These are phyloP conservation scores for Dichotomopilus funicola DNA, from an alignment of 2,329 filamentous ascomycete genomes.

Conservation along the genomic window DNA sequence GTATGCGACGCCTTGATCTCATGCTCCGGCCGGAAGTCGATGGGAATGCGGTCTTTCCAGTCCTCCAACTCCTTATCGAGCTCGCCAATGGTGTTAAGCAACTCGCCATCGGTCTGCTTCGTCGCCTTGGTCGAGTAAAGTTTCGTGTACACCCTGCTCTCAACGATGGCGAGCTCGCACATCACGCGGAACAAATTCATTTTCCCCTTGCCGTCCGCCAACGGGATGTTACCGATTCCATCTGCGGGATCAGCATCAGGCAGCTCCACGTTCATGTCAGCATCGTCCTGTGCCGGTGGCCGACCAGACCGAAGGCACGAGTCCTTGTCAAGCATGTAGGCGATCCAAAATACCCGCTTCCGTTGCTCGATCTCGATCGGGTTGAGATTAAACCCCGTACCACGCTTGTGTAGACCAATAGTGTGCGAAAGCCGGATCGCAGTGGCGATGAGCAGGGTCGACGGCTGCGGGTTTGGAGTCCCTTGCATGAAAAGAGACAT, in stretches of 20 bases:
- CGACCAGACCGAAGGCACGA: slow-evolving; percentile 53
- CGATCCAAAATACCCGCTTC: slow-evolving; percentile 60
- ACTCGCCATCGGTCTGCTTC: slow-evolving; percentile 84
- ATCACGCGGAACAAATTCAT: slow-evolving; percentile 92
- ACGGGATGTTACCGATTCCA: slow-evolving; percentile 88
- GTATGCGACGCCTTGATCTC: slow-evolving; percentile 92
- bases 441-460: slow-evolving; percentile 83
- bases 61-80: slow-evolving; percentile 83
- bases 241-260: slow-evolving; percentile 86
- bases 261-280: slow-evolving; percentile 89
- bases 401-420: slow-evolving; percentile 90
- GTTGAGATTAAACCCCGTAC: slow-evolving; percentile 87
- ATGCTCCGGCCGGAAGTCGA: slow-evolving; percentile 94
- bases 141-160: slow-evolving; percentile 88
- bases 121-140: slow-evolving; percentile 90
- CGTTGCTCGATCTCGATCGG: slow-evolving; percentile 89
- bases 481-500: slow-evolving; percentile 95
- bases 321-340: slow-evolving; percentile 60
- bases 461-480: slow-evolving; percentile 91
- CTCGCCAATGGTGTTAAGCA: slow-evolving; percentile 92
- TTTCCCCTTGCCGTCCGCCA: slow-evolving; percentile 82
- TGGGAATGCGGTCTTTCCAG: slow-evolving; percentile 93
- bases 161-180: slow-evolving; percentile 85
- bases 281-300: slow-evolving; percentile 56
- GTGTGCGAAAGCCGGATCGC: slow-evolving; percentile 88